Base-by-base conservation (phyloP, 2,329 filamentous ascomycete genomes). In the Calycina herbarum region DNA sequence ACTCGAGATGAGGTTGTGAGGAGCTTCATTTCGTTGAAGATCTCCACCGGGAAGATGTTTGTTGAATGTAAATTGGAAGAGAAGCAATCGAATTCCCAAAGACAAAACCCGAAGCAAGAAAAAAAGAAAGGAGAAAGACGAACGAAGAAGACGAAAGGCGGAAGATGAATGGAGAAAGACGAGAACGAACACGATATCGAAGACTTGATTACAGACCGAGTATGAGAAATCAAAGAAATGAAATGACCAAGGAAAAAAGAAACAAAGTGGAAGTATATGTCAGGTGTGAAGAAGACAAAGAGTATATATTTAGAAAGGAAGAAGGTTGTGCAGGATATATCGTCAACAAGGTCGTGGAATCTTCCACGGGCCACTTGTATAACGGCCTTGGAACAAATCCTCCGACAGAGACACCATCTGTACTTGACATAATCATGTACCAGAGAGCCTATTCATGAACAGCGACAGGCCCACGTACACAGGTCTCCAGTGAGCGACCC, bases 281-380 rank as follows among this genome's bases (percentile, higher is more conserved):
- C 20, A 27, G 45, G n/a, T 10, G 45, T 51, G 20, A 13, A 51
- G 45, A 11, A 51, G 45, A 1, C 17, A 17, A 51, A 27, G n/a
- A 51, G 45, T 24, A 51, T 51, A 51, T 51, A 51, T 51, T 51
- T 51, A 51, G 45, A 51, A 51, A 33, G 45, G 11, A 24, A 51
- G 45, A 24, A 51, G n/a, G 45, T 51, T 51, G 45, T 51, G 45
- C n/a, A 27, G 20, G 45, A 24, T 51, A 51, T 38, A 38, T 38
- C 35, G 35, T 38, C 35, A 38, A 38, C 35, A 38, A 38, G 35
- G 35, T 38, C 35, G 35, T 38, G 7, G 6, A 51, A 51, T 24
- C n/a, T 51, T 51, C 45, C 20, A 24, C n/a, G 45, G 45, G n/a
- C n/a, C n/a, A 48, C 45, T 27, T 51, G n/a, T 20, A 24, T 4